A percentile compares a stretch with the other conserved stretches of the same genome.
These are phyloP conservation scores for Ceratonia siliqua DNA, from an alignment of 306 rosid species.

Conservation along the genomic window DNA sequence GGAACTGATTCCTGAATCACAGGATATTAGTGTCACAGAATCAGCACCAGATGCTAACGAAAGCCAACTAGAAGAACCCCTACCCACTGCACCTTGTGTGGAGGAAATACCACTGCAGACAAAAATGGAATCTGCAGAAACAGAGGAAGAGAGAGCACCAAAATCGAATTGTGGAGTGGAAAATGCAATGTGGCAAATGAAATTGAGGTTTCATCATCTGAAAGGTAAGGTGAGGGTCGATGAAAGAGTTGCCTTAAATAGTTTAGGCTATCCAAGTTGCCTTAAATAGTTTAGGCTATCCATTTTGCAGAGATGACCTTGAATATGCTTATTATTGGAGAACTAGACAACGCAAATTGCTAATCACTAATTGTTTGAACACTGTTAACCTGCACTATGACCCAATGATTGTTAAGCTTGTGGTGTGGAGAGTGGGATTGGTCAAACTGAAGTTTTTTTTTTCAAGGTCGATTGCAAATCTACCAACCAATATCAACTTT, in stretches of 20 bases:
- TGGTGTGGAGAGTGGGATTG: too few relatives aligned
- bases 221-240: constrained; percentile 91
- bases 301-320: too few relatives aligned
- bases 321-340: constrained; percentile 91
- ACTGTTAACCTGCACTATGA: too few relatives aligned
- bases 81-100: neutral
- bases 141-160: constrained; percentile 39
- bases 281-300: too few relatives aligned
- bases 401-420: too few relatives aligned
- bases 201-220: constrained; percentile 95
- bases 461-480: too few relatives aligned
- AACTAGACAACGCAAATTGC: constrained; percentile 96
- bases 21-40: neutral
- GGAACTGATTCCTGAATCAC: constrained; percentile 18
- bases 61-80: neutral
- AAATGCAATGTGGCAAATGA: too few relatives aligned
- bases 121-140: neutral
- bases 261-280: constrained; percentile 96
- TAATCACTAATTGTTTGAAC: too few relatives aligned
- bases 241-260: constrained; percentile 91
- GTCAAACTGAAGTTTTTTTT: too few relatives aligned
- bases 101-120: neutral
- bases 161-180: too few relatives aligned
- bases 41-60: constrained; percentile 5
- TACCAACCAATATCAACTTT: too few relatives aligned